Evolutionary conservation across 2,329 filamentous ascomycete species (phyloP).

Genomic region (Aspergillus fischeri): DNA sequence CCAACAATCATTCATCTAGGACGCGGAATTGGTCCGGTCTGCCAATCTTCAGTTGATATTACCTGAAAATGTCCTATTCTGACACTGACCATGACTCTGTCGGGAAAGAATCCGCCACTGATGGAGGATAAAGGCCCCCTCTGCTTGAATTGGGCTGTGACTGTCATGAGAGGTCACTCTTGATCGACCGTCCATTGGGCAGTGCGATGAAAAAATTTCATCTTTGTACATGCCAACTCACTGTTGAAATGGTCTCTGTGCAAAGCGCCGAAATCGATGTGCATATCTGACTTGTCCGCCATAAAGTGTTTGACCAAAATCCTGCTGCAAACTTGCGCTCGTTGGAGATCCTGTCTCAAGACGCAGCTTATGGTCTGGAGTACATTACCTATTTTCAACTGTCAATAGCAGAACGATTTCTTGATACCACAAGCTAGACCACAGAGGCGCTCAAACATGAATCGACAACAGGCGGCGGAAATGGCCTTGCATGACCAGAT

Average conservation of each 20-base stretch:
- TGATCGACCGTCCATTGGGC: neutral
- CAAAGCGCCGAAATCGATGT: neutral
- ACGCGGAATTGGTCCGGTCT: neutral
- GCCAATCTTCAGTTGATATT: neutral
- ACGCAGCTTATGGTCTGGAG: neutral
- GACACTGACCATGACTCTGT: neutral
- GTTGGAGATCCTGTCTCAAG: neutral
- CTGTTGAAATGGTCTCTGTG: neutral
- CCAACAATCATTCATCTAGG: neutral
- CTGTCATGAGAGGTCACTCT: neutral
- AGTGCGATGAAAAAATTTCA: neutral
- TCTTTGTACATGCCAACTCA: neutral
- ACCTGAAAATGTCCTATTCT: neutral
- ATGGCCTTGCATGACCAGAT: constrained; percentile 52
- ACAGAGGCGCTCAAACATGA: constrained; percentile 19
- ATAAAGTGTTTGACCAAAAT: neutral
- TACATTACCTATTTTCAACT: neutral
- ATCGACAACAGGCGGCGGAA: constrained; percentile 39
- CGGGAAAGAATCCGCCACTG: neutral
- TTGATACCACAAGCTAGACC: constrained; percentile 1
- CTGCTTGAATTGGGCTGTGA: neutral
- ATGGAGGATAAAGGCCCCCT: neutral
- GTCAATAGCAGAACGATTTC: neutral
- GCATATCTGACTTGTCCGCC: neutral
- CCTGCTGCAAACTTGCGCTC: neutral